These are phyloP conservation scores for Daldinia bambusicola DNA, from an alignment of 495 filamentous ascomycete species.

Conservation along the genomic window DNA sequence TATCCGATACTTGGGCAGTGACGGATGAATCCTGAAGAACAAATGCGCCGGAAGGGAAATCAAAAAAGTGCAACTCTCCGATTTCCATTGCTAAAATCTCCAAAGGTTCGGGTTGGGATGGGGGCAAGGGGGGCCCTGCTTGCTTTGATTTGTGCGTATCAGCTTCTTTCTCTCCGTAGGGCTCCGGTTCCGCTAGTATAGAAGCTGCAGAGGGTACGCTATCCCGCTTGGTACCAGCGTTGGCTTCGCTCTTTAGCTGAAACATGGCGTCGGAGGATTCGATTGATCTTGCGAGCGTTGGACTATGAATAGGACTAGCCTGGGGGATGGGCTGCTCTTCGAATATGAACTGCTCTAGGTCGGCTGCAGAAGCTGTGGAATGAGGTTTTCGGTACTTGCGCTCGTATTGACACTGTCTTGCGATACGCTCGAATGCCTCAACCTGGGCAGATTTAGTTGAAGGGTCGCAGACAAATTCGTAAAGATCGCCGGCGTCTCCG, in stretches of 20 bases:
- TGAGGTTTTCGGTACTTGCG: slow-evolving; percentile 84
- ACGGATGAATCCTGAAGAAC: slow-evolving; percentile 80
- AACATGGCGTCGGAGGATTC: slow-evolving; percentile 60
- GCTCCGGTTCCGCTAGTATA: slow-evolving; percentile 20
- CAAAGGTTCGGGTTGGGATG: slow-evolving; percentile 70
- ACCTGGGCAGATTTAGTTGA: slow-evolving; percentile 75
- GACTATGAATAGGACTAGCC: slow-evolving; percentile 80
- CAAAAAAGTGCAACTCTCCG: slow-evolving; percentile 92
- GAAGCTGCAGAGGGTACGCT: slow-evolving; percentile 26
- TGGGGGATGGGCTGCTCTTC: slow-evolving; percentile 81
- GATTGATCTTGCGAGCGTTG: slow-evolving; percentile 61
- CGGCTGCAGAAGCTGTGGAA: slow-evolving; percentile 81
- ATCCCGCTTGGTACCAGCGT: slow-evolving; percentile 49
- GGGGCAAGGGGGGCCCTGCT: slow-evolving; percentile 59
- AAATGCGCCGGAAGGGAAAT: slow-evolving; percentile 85
- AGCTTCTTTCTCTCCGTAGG: slow-evolving; percentile 28
- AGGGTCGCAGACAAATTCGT: slow-evolving; percentile 93
- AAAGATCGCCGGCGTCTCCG: slow-evolving; percentile 91
- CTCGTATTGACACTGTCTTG: slow-evolving; percentile 96
- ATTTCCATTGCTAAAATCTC: slow-evolving; percentile 79
- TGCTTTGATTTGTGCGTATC: slow-evolving; percentile 39
- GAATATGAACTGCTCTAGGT: slow-evolving; percentile 84
- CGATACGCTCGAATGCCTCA: slow-evolving; percentile 81
- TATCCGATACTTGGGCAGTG: slow-evolving; percentile 81
- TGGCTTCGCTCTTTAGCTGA: slow-evolving; percentile 50